Percentiles rank a stretch among this genome's conserved stretches.
Conservation (phyloP, 108 stramenopile species). For the Pseudonitzschia pungens region DNA sequence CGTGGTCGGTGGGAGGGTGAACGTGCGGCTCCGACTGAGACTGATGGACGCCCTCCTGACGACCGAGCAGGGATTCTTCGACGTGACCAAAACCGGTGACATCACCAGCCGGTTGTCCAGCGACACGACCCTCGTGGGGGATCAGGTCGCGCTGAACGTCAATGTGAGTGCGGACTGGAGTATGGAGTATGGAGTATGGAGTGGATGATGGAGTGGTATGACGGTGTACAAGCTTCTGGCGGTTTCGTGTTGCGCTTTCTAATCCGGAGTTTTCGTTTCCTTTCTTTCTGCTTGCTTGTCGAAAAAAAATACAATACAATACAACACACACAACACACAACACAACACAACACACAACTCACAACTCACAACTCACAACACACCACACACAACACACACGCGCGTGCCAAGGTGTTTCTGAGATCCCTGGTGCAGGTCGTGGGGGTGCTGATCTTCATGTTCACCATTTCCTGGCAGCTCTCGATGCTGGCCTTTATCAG, state of each 20-base stretch:
- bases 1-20: constrained; percentile 70
- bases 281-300: not conserved
- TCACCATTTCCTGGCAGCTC: constrained; percentile 69
- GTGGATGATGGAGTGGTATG: too few species aligned
- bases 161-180: constrained; percentile 44
- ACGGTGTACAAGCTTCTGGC: too few species aligned
- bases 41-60: constrained; percentile 70
- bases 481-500: constrained; percentile 76
- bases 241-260: too few species aligned
- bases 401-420: constrained; percentile 58
- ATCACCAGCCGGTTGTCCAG: constrained; percentile 75
- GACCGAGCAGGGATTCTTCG: constrained; percentile 80
- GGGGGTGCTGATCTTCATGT: constrained; percentile 85
- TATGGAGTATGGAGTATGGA: too few species aligned
- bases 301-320: too few species aligned
- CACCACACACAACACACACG: too few species aligned
- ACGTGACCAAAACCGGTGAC: constrained; percentile 78
- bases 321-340: too few species aligned
- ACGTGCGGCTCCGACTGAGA: constrained; percentile 57
- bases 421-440: constrained; percentile 71
- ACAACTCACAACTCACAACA: too few species aligned
- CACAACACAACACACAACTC: too few species aligned
- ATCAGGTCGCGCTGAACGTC: constrained; percentile 84
- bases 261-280: not conserved
- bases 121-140: constrained; percentile 82